These are phyloP conservation scores for Penicillium daleae DNA, from an alignment of 495 filamentous ascomycete genomes.

Conservation along the genomic window DNA sequence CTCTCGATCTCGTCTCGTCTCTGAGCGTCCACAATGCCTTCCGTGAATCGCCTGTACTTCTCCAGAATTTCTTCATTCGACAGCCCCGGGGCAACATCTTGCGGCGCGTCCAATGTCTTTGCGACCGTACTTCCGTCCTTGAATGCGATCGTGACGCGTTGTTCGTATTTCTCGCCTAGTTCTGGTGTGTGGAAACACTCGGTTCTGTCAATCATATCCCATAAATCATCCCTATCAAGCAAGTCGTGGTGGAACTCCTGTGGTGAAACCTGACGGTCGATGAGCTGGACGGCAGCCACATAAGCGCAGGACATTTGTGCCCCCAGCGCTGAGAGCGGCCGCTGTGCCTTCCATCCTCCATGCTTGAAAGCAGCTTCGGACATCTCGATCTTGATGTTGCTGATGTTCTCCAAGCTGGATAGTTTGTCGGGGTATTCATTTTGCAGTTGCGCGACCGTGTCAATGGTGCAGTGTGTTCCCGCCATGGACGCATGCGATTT, in stretches of 20 bases:
- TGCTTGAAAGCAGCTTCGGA: constrained; percentile 39
- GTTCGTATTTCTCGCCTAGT: constrained; percentile 16
- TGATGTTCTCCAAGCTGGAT: constrained; percentile 17
- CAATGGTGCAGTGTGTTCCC: constrained; percentile 37
- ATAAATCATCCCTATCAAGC: constrained; percentile 44
- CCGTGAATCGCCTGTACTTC: constrained; percentile 37
- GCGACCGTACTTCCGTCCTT: constrained; percentile 25
- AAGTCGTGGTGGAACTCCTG: constrained; percentile 35
- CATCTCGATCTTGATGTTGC: constrained; percentile 35
- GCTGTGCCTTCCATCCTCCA: constrained; percentile 40
- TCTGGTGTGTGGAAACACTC: constrained; percentile 36
- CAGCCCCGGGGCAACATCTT: constrained; percentile 18
- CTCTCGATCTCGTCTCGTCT: constrained; percentile 39
- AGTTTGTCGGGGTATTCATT: constrained; percentile 27
- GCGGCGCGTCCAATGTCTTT: constrained; percentile 20
- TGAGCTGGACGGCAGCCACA: constrained; percentile 43
- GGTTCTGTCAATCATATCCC: constrained; percentile 40
- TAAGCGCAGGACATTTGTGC: constrained; percentile 52
- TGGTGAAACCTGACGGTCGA: constrained; percentile 42
- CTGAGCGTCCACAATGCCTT: constrained; percentile 30
- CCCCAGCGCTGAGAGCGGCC: constrained; percentile 41
- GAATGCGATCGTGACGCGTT: constrained; percentile 23
- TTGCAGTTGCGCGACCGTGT: constrained; percentile 34
- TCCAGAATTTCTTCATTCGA: constrained; percentile 41
- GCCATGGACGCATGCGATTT: constrained; percentile 48